phyloP scores from a whole-genome alignment of 2,329 filamentous ascomycete genomes.

The Emergomyces africanus region DNA sequence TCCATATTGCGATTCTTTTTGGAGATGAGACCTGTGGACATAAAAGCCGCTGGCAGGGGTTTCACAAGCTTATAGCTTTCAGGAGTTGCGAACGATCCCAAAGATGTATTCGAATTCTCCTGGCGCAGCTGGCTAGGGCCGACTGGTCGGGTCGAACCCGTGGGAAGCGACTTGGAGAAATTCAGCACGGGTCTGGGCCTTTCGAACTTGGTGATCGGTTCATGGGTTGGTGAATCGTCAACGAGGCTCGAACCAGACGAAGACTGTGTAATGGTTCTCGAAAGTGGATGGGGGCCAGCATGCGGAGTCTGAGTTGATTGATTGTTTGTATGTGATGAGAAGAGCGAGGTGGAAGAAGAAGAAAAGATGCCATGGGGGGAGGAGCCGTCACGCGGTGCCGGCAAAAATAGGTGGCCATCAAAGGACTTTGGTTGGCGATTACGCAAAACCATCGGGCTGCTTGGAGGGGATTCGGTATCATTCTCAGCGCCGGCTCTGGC shows the following conservation, averaged over 20 bases:
- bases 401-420: constrained; percentile 58
- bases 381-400: constrained; percentile 53
- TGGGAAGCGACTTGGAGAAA: constrained; percentile 66
- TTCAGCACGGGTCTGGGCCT: constrained; percentile 40
- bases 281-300: constrained; percentile 68
- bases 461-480: constrained; percentile 41
- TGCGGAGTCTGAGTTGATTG: constrained; percentile 30
- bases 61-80: constrained; percentile 63
- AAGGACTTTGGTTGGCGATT: constrained; percentile 60
- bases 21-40: constrained; percentile 87
- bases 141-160: constrained; percentile 41
- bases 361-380: constrained; percentile 38
- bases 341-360: constrained; percentile 37
- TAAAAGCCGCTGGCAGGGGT: constrained; percentile 71
- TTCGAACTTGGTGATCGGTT: constrained; percentile 39
- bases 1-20: constrained; percentile 84
- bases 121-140: constrained; percentile 32
- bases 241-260: constrained; percentile 67
- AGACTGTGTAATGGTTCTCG: constrained; percentile 73
- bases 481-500: constrained; percentile 21
- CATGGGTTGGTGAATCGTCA: constrained; percentile 58
- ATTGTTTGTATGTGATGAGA: constrained; percentile 18
- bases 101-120: constrained; percentile 36
- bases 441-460: constrained; percentile 41
- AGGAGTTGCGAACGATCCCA: constrained; percentile 56